Conservation (phyloP, 2,329 filamentous ascomycete genomes). For the Fusarium nurragi region DNA sequence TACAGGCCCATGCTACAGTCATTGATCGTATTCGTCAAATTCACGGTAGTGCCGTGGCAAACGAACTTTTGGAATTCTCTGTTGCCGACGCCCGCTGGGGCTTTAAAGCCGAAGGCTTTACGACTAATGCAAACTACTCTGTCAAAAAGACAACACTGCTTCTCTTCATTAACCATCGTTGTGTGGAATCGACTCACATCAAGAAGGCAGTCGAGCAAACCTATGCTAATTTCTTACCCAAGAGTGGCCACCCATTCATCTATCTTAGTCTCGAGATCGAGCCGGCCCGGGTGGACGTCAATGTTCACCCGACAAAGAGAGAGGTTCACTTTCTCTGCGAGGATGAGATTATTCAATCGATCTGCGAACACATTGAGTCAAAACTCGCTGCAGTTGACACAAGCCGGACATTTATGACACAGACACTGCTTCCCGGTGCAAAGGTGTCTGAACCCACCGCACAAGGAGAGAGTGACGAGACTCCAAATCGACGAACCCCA, state of each 20-base stretch:
- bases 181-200: constrained; percentile 87
- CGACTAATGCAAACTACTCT: constrained; percentile 94
- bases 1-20: constrained; percentile 75
- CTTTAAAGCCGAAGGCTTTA: constrained; percentile 82
- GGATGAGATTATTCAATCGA: constrained; percentile 89
- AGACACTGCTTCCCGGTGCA: constrained; percentile 83
- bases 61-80: constrained; percentile 83
- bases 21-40: constrained; percentile 91
- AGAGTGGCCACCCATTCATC: constrained; percentile 91
- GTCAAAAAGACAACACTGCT: constrained; percentile 88
- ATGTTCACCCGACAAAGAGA: constrained; percentile 95
- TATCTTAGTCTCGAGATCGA: constrained; percentile 95
- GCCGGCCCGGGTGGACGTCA: constrained; percentile 91
- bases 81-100: constrained; percentile 80
- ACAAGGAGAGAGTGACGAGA: constrained; percentile 43
- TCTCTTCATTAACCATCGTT: constrained; percentile 95
- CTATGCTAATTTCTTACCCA: constrained; percentile 87
- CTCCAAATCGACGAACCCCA: constrained; percentile 48
- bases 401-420: constrained; percentile 92
- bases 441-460: constrained; percentile 41
- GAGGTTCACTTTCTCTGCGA: constrained; percentile 98
- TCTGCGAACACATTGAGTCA: constrained; percentile 82
- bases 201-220: constrained; percentile 92
- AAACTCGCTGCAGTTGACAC: constrained; percentile 89
- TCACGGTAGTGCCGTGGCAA: constrained; percentile 83